Evolutionary conservation across 2,329 filamentous ascomycete genomes (phyloP).

Genomic region (Stemphylium lycopersici): DNA sequence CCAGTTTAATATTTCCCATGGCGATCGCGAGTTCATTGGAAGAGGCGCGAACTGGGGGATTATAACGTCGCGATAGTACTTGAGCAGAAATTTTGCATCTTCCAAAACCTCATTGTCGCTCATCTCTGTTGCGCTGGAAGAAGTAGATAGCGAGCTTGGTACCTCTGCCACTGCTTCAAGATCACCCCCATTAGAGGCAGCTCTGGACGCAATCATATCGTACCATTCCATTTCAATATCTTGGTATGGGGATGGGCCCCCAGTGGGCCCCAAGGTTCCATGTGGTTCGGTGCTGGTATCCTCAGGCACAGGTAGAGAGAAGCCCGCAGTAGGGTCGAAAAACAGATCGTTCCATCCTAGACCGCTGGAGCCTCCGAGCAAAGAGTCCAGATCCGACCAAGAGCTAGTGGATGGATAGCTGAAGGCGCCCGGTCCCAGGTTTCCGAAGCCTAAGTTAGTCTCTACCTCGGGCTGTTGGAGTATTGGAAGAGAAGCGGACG

Average conservation of each 20-base stretch:
- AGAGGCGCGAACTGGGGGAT: slow-evolving; percentile 21
- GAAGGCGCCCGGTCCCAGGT: not conserved
- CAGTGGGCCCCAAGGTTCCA: not conserved
- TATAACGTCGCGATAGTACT: slow-evolving; percentile 19
- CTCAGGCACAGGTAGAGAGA: slow-evolving; percentile 9
- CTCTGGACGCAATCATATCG: not conserved
- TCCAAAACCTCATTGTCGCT: slow-evolving; percentile 9
- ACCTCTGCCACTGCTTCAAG: not conserved
- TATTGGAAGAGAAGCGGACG: not conserved
- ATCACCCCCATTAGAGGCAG: not conserved
- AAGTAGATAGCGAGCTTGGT: not conserved
- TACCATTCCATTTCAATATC: not conserved
- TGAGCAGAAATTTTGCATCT: slow-evolving; percentile 19
- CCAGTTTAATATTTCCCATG: slow-evolving; percentile 25
- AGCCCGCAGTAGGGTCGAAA: slow-evolving; percentile 12
- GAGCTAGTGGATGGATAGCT: slow-evolving; percentile 5
- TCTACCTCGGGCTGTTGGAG: not conserved
- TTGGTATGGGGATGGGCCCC: not conserved
- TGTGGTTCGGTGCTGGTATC: not conserved
- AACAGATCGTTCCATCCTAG: slow-evolving; percentile 21
- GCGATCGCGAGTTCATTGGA: slow-evolving; percentile 20
- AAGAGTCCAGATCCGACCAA: slow-evolving; percentile 16
- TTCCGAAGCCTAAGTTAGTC: not conserved
- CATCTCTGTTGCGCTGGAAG: not conserved
- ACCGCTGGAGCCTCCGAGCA: slow-evolving; percentile 14